Evolutionary conservation across 805 yeast genomes (phyloP), one percentile per base, ranked within the genome.

Genomic region (Hanseniaspora mollemarum): DNA sequence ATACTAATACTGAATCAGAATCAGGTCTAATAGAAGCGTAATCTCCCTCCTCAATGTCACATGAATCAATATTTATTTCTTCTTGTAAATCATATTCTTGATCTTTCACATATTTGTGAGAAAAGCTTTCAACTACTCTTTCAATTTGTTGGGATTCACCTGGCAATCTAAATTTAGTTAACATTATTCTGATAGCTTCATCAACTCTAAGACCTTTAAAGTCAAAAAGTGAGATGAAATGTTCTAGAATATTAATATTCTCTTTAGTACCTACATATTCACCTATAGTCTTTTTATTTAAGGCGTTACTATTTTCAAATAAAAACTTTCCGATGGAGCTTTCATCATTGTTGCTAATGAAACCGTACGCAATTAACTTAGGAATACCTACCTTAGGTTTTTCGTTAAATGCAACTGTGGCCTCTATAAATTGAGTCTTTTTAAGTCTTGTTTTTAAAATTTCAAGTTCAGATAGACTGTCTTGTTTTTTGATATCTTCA

Each of bases 141-240:
- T 92, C 98, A 62, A 92, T 92, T 64, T 87, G 96, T 61, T 87
- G 97, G 0, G 96, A 83, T 67, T 92, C 99, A 54, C 99, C 99
- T 1, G 97, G 97, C 44, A 92, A 72, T 63, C 98, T 76, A 62
- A 92, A 90, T 19, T 83, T 76, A 52, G 84, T 83, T 57, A 94
- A 71, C 54, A 92, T 65, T 51, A 84, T 72, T 59, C 99, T 75
- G 48, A 92, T 70, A 0, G 96, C 96, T 65, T 90, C 96, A 64
- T 92, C 99, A 2, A 94, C 90, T 60, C 98, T 73, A 57, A 83
- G 69, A 18, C 77, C 82, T 33, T 71, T 69, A 62, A 88, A 88
- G 52, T 88, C 90, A 62, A 90, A 82, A 50, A 78, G 64, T 1
- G 70, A 69, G 56, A 90, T 75, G 60, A 87, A 92, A 43, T 74